Base-by-base conservation (phyloP, 2,329 filamentous ascomycete species). In the Lomentospora prolificans region DNA sequence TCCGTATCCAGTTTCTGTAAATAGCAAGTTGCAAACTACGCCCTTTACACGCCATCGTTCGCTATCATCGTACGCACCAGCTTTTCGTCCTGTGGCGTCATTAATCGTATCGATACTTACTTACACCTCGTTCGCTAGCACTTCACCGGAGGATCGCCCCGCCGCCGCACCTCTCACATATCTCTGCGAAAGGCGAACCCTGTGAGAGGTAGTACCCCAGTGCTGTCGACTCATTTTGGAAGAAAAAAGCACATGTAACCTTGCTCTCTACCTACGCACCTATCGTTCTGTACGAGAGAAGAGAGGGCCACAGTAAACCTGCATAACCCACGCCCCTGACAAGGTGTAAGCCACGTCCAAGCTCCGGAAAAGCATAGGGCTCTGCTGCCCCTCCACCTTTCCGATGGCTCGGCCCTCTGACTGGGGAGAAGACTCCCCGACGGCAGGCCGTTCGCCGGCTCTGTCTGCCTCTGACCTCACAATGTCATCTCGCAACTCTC, bases 361-460 rank as follows among this genome's bases (percentile, higher is more conserved):
- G 17, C 41, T 46, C 41, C 41, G 41, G 19, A 46, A 46, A 4
- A 4, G 41, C 41, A 25, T 24, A 25, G 8, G 22, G 14, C 48
- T 51, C 3, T 51, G 14, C 48, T 22, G 19, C 5, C 44, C 17
- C 44, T 28, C 25, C 48, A 14, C 48, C 14, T 8, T 51, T 51
- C 48, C 48, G n/a, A 51, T 51, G 48, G 14, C 48, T 17, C 48
- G 48, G 25, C 4, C 10, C n/a, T 28, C 27, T 12, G 22, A 28
- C 24, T 51, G 48, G 48, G 48, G 24, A 28, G 48, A n/a, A 12
- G 48, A 51, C 27, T 31, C 48, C 48, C 48, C 48, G 22, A 51
- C 48, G 48, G 25, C 48, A 8, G 27, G 24, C 48, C 48, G 14
- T 30, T 51, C 24, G 14, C 48, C 24, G 22, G 48, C 48, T n/a